Evolutionary conservation across 176 grass and related monocot species (phyloP), one percentile per base, ranked within the genome.

Genomic region (Juncus effusus): DNA sequence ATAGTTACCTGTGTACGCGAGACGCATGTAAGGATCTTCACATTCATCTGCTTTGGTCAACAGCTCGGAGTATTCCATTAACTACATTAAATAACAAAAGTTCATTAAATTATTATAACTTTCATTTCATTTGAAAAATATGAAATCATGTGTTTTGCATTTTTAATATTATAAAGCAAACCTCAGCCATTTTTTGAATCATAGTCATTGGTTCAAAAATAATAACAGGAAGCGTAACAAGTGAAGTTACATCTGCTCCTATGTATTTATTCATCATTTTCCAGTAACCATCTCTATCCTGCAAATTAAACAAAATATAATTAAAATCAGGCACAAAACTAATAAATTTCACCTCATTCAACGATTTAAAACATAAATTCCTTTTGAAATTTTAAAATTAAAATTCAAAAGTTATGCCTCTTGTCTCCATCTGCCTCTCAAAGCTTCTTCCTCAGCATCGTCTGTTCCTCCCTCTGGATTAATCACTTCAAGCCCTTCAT

Each of bases 221-320:
- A 64, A 99, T 87, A 15, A 99, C 89, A 5, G 94, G 94, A 82
- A 99, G 89, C 16, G 94, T 90, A 78, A 99, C 94, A 82, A 99
- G 85, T 62, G 94, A 99, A 14, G 94, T 93, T 70, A 99, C 94
- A 89, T 99, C 94, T 40, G 94, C 76, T 62, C 94, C 94, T 77
- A 99, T 83, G 70, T 99, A 93, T 58, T 93, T 93, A 73, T 93
- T 69, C 94, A 99, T 99, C 94, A 99, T 99, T 78, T 93, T 93
- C 94, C 94, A 99, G 81, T 99, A 90, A 79, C 85, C 51, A 78
- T 99, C 94, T 65, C 85, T 89, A 68, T 93, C 88, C 88, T 99
- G 76, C 28, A 84, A 82, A 78, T 76, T 58, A 81, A 69, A 37
- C 13, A 2, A 28, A 28, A 28, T 28, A 28, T 28, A 28, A 28